Conservation (phyloP, 345 rosid species). For the Salix dunnii region DNA sequence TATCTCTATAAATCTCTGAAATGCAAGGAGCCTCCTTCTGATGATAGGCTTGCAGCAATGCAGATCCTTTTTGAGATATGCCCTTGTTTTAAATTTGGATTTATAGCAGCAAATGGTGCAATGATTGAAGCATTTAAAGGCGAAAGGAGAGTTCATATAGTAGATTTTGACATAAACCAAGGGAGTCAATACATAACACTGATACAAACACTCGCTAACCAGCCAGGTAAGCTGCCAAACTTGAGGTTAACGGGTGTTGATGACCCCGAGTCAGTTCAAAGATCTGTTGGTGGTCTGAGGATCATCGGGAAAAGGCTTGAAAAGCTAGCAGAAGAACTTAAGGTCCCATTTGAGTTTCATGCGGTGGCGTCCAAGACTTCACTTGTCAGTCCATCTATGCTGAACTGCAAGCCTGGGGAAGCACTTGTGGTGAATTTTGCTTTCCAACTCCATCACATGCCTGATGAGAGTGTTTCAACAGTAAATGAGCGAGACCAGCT, state of each 20-base stretch:
- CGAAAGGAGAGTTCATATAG: constrained; percentile 70
- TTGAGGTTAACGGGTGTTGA: constrained; percentile 87
- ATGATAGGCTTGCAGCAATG: constrained; percentile 96
- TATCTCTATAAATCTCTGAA: constrained; percentile 76
- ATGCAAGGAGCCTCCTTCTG: constrained; percentile 97
- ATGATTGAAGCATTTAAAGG: constrained; percentile 71
- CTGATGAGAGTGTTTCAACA: constrained; percentile 95
- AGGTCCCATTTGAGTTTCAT: constrained; percentile 64
- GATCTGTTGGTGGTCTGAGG: constrained; percentile 65
- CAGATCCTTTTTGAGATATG: constrained; percentile 94
- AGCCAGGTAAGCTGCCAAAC: constrained; percentile 45
- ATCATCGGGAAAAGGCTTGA: constrained; percentile 84
- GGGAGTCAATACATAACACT: constrained; percentile 90
- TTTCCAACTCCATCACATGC: constrained; percentile 99
- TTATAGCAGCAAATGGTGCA: constrained; percentile 85
- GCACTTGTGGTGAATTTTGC: constrained; percentile 84
- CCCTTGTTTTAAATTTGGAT: constrained; percentile 95
- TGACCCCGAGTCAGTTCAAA: constrained; percentile 95
- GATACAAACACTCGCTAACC: constrained; percentile 60
- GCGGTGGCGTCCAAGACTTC: constrained; percentile 73
- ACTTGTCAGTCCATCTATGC: constrained; percentile 64
- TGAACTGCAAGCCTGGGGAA: constrained; percentile 60
- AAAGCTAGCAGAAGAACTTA: constrained; percentile 56
- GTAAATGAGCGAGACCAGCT: constrained; percentile 87
- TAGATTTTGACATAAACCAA: constrained; percentile 92